Evolutionary conservation across 1,284 basidiomycete genomes (phyloP), one percentile per base, ranked within the genome.

Genomic region (Cutaneotrichosporon dermatis): DNA sequence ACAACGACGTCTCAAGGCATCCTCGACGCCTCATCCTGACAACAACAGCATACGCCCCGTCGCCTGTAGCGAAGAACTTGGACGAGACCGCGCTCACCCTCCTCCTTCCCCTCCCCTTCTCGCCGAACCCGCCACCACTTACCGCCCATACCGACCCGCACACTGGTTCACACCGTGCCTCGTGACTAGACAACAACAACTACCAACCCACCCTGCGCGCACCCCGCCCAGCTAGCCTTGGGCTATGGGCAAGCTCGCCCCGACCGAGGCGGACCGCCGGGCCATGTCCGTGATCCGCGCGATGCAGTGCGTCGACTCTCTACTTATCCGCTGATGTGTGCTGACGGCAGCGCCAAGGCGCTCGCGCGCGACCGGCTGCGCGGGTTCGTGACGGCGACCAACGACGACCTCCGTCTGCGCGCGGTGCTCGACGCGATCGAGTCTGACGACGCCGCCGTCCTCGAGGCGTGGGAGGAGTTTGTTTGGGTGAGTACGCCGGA

Each of bases 401-500:
- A 46, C 43, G 53, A 54, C 11, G 62, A 64, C 52, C 35, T 59
- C 11, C 57, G 62, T 4, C 46, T 64, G 10, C 54, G 53, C 12
- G 40, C 48, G 12, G 37, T 64, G 9, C 40, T 64, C 7, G 52
- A 54, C 6, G 44, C 44, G 4, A 42, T 61, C 10, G 56, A 58
- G 12, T 13, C 54, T 4, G 40, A 25, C 7, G 54, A 58, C 51
- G 35, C 43, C 4, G 33, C n/a, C 4, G 50, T 60, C 13, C n/a
- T 57, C 5, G 55, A 54, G 8, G 62, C 62, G 7, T 64, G 62
- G 62, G 62, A 54, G 25, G 44, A 51, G 40, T 51, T 64, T 25
- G 59, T 64, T 3, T 46, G 40, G 44, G 56, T 60, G 25, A 4
- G 61, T 60, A 25, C 25, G 25, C 25, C 25, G 25, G 25, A 25